A percentile compares a stretch with the other conserved stretches of the same genome.
phyloP scores from a whole-genome alignment of 257 asterid species.

The Petunia axillaris region DNA sequence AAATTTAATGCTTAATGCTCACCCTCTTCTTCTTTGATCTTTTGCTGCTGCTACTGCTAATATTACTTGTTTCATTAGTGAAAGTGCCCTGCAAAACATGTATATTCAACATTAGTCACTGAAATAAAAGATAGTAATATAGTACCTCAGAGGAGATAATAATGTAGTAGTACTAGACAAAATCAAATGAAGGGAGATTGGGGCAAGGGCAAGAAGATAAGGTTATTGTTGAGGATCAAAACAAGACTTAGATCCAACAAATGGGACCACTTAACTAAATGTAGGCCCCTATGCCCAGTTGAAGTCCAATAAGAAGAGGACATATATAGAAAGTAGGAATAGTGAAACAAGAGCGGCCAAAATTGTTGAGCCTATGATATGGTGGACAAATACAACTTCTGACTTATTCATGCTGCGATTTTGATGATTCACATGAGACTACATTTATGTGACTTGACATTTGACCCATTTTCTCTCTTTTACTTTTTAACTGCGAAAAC shows the following conservation, averaged over 20 bases:
- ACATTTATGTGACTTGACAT: background rate
- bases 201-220: background rate
- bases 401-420: background rate
- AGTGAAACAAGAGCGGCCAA: background rate
- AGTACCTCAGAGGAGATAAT: background rate
- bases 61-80: conserved; percentile 18
- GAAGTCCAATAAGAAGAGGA: background rate
- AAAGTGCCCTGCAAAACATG: conserved; percentile 29
- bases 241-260: background rate
- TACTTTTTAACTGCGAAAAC: background rate
- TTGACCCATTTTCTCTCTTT: background rate
- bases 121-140: background rate
- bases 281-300: background rate
- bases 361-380: background rate
- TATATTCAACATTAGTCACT: background rate
- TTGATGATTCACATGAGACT: background rate
- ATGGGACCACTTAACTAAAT: background rate
- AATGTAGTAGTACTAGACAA: too few species aligned
- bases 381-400: background rate
- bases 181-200: background rate
- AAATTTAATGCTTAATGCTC: background rate
- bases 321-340: background rate
- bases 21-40: conserved; percentile 39
- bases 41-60: conserved; percentile 20
- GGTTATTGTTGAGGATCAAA: background rate